Base-by-base conservation (phyloP, 2,329 filamentous ascomycete species). In the Colletotrichum sansevieriae region DNA sequence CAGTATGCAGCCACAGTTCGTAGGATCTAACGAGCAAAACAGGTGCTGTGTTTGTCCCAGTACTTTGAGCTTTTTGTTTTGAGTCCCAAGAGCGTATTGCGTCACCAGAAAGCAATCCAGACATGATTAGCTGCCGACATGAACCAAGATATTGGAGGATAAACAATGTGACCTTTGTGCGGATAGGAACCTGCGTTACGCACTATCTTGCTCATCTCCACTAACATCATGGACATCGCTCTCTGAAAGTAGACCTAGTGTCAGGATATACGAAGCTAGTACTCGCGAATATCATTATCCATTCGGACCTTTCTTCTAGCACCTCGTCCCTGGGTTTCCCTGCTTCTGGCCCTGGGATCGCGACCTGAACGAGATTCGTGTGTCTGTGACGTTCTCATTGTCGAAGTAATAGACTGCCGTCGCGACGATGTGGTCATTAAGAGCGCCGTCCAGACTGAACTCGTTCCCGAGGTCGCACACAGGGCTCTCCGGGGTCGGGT, bases 351-450 rank as follows among this genome's bases (percentile, higher is more conserved):
- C 18, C 47, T 33, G 25, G 43, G 12, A 59, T 59, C 2, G 56
- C 18, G 18, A 25, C 25, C 6, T 25, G 46, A 70, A 70, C 4
- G 41, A 54, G 11, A 70, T 43, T 10, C 51, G 44, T 1, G 59
- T 25, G 15, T 70, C 60, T 39, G 76, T 77, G 10, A 76, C 73
- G 55, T 76, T 76, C 12, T 75, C 74, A 10, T 75, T 73, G 51
- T 77, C 75, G 41, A 73, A 76, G 35, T 73, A 71, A 64, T 76
- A 75, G 11, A 76, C 65, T 33, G 75, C 73, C 3, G 74, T 76
- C n/a, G 74, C 73, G 37, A 73, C 75, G 9, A 76, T 72, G 41
- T 73, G 75, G 11, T 75, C n/a, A n/a, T n/a, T 75, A 33, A 61
- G 57, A 11, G 37, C 43, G 11, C 65, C 65, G 13, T 61, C 65